phyloP scores from a whole-genome alignment of 148 eudicot species.

The Vaccinium corymbosum region DNA sequence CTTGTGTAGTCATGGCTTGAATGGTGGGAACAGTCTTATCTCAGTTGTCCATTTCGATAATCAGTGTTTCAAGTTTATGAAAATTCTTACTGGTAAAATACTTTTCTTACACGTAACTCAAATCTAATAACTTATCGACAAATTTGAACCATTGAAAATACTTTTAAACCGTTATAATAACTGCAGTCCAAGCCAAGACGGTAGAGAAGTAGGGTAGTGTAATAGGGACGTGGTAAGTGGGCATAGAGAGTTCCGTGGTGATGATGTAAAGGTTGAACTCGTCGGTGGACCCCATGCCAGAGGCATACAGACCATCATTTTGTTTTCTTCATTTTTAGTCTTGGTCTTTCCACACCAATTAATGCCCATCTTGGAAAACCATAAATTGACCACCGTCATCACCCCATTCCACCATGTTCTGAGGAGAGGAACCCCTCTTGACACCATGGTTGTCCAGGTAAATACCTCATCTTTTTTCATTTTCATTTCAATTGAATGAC shows the following conservation, averaged over 20 bases:
- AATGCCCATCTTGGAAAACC: background rate
- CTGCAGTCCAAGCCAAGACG: too few species aligned
- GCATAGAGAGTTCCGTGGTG: background rate
- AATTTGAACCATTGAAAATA: too few species aligned
- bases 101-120: too few species aligned
- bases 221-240: background rate
- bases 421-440: background rate
- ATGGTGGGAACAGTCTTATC: too few species aligned
- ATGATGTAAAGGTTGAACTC: background rate
- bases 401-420: background rate
- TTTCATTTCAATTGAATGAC: background rate
- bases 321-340: slow-evolving; percentile 9
- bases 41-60: too few species aligned
- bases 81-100: too few species aligned
- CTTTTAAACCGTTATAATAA: too few species aligned
- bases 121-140: too few species aligned
- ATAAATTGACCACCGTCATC: background rate
- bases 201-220: too few species aligned
- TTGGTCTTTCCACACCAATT: background rate
- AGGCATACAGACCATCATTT: background rate
- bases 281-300: background rate
- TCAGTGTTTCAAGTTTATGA: too few species aligned
- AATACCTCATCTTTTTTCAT: background rate
- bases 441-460: slow-evolving; percentile 17
- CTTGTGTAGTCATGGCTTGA: too few species aligned